Conservation (phyloP, 2,329 filamentous ascomycete genomes). For the Phaeosphaeriaceae sp. region DNA sequence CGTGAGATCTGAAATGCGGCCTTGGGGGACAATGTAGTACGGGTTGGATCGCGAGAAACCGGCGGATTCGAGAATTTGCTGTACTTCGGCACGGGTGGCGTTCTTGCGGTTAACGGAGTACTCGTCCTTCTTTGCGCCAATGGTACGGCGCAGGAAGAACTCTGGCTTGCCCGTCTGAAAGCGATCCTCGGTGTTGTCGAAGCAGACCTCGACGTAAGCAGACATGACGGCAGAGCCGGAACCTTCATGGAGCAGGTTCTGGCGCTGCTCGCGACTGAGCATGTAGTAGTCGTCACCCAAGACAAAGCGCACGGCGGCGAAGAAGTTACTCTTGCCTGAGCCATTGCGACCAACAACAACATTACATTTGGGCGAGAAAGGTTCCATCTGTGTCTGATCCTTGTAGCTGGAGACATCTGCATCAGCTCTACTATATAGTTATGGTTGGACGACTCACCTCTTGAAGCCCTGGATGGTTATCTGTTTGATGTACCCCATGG, state of each 20-base stretch:
- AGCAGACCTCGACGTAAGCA: constrained; percentile 98
- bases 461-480: constrained; percentile 99
- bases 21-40: constrained; percentile 98
- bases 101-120: constrained; percentile 98
- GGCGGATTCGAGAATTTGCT: constrained; percentile 93
- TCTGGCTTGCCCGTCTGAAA: constrained; percentile 94
- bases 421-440: constrained; percentile 10
- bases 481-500: constrained; percentile 85
- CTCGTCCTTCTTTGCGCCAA: constrained; percentile 97
- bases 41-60: constrained; percentile 97
- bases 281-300: constrained; percentile 97
- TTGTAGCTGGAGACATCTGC: constrained; percentile 78
- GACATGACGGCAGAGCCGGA: constrained; percentile 98
- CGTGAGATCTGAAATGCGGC: constrained; percentile 91
- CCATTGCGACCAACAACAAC: constrained; percentile 99
- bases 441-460: constrained; percentile 66
- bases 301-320: constrained; percentile 97
- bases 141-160: constrained; percentile 88
- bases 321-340: constrained; percentile 99
- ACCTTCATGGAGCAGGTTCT: constrained; percentile 95
- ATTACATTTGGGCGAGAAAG: constrained; percentile 96
- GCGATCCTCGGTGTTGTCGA: constrained; percentile 95
- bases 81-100: constrained; percentile 90
- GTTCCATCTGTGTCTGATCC: constrained; percentile 98
- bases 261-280: constrained; percentile 93